Percentiles rank a stretch among this genome's conserved stretches.
Conservation (phyloP, 2,329 filamentous ascomycete species). For the Hymenoscyphus scutula region DNA sequence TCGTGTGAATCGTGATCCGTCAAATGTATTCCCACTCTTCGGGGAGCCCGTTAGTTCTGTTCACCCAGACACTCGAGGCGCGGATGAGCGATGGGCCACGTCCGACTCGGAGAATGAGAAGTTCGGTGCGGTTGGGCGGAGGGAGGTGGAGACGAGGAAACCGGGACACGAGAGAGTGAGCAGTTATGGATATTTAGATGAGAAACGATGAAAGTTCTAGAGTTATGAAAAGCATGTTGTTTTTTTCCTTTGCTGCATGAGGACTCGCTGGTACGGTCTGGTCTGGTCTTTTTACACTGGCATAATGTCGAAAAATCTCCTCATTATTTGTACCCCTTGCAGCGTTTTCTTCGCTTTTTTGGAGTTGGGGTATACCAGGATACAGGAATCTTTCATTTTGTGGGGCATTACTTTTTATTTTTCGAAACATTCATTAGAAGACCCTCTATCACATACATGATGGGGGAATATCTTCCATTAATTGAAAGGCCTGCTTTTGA, state of each 20-base stretch:
- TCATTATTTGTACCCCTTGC: too few relatives aligned
- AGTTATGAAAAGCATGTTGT: not conserved
- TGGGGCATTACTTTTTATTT: too few relatives aligned
- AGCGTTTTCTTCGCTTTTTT: too few relatives aligned
- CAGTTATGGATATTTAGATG: slow-evolving; percentile 29
- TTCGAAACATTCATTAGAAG: too few relatives aligned
- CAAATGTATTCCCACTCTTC: slow-evolving; percentile 26
- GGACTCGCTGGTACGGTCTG: not conserved
- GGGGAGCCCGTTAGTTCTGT: slow-evolving; percentile 23
- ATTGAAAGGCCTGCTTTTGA: too few relatives aligned
- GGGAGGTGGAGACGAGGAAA: slow-evolving; percentile 25
- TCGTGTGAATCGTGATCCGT: slow-evolving; percentile 17
- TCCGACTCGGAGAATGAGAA: slow-evolving; percentile 2
- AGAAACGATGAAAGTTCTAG: slow-evolving; percentile 10
- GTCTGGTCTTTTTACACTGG: not conserved
- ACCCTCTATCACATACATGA: too few relatives aligned
- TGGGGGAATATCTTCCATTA: too few relatives aligned
- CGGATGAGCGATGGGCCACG: not conserved
- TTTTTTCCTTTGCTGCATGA: not conserved
- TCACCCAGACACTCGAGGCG: slow-evolving; percentile 12
- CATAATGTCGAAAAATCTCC: too few relatives aligned
- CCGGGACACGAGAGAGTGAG: slow-evolving; percentile 27
- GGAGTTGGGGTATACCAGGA: too few relatives aligned
- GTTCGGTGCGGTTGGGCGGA: slow-evolving; percentile 20
- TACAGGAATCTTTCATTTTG: too few relatives aligned